Evolutionary conservation across 306 rosid genomes (phyloP).

Genomic region (Vigna radiata): DNA sequence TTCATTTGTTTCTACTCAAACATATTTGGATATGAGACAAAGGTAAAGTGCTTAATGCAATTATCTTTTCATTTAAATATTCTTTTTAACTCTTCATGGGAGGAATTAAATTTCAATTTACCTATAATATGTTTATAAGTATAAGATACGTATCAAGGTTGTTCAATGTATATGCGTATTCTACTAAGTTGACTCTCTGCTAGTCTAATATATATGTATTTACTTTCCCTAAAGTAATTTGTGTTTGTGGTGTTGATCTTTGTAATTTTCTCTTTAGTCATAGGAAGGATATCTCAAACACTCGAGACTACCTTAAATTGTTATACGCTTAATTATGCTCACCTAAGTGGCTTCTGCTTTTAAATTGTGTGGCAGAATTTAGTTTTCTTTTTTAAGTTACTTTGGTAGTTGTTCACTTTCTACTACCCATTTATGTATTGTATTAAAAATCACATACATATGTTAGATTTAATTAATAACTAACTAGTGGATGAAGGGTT

Average conservation of each 20-base stretch:
- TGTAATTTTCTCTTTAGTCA: constrained; percentile 6
- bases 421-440: neutral
- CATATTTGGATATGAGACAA: constrained; percentile 95
- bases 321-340: constrained; percentile 13
- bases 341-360: constrained; percentile 21
- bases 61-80: constrained; percentile 28
- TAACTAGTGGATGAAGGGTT: neutral
- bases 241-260: constrained; percentile 17
- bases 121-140: constrained; percentile 2
- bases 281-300: constrained; percentile 15
- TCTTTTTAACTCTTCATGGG: constrained; percentile 29
- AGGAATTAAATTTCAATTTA: constrained; percentile 27
- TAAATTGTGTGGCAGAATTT: constrained; percentile 15
- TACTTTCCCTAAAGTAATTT: neutral
- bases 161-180: neutral
- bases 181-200: neutral
- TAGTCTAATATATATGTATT: neutral
- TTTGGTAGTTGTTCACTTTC: constrained; percentile 10
- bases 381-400: constrained; percentile 13
- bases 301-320: constrained; percentile 6
- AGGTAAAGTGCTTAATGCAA: constrained; percentile 58
- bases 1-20: constrained; percentile 92
- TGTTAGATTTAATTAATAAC: neutral
- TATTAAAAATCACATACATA: neutral
- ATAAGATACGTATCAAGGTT: constrained; percentile 2